Evolutionary conservation across 495 filamentous ascomycete genomes (phyloP).

Genomic region (Evansstolkia leycettana): DNA sequence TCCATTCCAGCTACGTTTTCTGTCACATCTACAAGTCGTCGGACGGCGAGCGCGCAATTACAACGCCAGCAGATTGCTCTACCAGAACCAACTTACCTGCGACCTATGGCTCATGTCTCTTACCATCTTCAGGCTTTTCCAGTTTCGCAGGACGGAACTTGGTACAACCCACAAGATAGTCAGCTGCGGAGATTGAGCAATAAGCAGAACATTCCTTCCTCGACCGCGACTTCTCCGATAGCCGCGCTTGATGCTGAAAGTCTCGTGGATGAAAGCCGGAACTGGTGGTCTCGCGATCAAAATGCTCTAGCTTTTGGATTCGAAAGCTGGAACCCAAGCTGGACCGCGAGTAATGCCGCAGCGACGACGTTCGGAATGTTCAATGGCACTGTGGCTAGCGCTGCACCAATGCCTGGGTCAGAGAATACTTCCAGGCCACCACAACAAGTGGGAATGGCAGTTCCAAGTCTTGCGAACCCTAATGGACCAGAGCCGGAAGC

Average conservation of each 20-base stretch:
- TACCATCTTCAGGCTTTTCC: constrained; percentile 8
- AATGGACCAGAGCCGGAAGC: constrained; percentile 3
- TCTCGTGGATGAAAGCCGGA: constrained; percentile 41
- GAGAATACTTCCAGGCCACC: constrained; percentile 2
- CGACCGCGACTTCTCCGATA: constrained; percentile 19
- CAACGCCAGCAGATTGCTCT: constrained; percentile 11
- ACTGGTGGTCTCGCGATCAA: constrained; percentile 47
- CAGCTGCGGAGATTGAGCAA: constrained; percentile 6
- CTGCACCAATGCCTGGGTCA: too few species aligned
- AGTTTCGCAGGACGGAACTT: constrained; percentile 10
- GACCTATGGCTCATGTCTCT: constrained; percentile 14
- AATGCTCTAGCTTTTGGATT: constrained; percentile 29
- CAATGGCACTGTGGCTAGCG: too few species aligned
- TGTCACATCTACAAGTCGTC: constrained; percentile 11
- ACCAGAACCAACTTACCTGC: constrained; percentile 27
- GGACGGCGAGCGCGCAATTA: constrained; percentile 10
- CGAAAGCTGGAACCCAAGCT: constrained; percentile 30
- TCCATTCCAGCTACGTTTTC: constrained; percentile 7
- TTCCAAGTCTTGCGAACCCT: constrained; percentile 1
- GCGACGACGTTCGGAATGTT: too few species aligned
- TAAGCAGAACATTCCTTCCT: constrained; percentile 10
- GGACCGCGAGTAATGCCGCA: too few species aligned
- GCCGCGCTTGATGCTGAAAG: constrained; percentile 33
- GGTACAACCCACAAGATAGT: constrained; percentile 15
- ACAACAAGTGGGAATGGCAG: constrained; percentile 1